phyloP scores from a whole-genome alignment of 495 filamentous ascomycete genomes.

The Penicillium coffeae region DNA sequence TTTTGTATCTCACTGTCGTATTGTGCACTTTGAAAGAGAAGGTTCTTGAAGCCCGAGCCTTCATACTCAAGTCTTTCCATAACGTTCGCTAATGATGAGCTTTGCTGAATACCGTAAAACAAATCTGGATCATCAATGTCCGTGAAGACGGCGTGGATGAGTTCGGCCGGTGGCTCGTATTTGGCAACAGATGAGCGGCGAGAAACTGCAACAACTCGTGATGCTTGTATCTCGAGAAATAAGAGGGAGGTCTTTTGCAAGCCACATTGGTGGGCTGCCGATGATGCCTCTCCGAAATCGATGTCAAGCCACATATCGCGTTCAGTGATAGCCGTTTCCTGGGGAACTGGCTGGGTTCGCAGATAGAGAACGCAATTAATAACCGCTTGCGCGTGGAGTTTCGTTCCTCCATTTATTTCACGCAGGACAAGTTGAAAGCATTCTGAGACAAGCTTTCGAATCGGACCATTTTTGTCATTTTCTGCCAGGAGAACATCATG shows the following conservation, averaged over 20 bases:
- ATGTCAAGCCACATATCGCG: conserved; percentile 82
- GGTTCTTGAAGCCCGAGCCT: conserved; percentile 77
- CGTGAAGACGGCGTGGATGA: conserved; percentile 77
- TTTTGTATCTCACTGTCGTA: conserved; percentile 76
- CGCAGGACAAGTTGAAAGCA: conserved; percentile 35
- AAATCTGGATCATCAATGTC: conserved; percentile 93
- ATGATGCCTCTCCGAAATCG: conserved; percentile 66
- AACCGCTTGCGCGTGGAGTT: conserved; percentile 55
- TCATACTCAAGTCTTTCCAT: conserved; percentile 88
- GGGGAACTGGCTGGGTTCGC: conserved; percentile 69
- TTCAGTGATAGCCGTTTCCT: conserved; percentile 72
- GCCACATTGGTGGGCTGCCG: conserved; percentile 73
- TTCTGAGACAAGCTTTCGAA: conserved; percentile 40
- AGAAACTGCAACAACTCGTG: conserved; percentile 51
- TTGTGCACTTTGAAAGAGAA: conserved; percentile 87
- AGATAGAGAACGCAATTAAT: conserved; percentile 85
- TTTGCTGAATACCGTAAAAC: conserved; percentile 89
- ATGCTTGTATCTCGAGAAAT: conserved; percentile 69
- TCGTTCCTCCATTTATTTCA: conserved; percentile 28
- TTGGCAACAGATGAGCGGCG: conserved; percentile 63
- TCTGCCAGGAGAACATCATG: conserved; percentile 68
- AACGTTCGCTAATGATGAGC: conserved; percentile 67
- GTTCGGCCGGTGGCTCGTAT: conserved; percentile 56
- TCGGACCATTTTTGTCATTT: conserved; percentile 22
- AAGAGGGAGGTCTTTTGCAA: conserved; percentile 84